Evolutionary conservation across 345 rosid species (phyloP).

Genomic region (Euphorbia peplus): DNA sequence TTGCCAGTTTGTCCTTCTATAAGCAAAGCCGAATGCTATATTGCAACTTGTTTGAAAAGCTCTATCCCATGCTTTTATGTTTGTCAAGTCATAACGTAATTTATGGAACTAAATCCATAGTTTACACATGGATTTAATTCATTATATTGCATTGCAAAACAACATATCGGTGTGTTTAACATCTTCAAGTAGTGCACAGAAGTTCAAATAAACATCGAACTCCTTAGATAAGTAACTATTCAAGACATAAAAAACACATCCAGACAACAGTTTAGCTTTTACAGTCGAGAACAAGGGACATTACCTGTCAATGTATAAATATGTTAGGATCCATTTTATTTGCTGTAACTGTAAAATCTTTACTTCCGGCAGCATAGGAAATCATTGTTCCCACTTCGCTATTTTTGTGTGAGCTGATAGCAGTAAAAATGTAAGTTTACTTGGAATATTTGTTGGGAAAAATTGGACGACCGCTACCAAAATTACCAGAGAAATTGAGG

Average conservation of each 20-base stretch:
- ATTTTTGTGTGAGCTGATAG: not conserved
- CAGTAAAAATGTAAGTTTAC: not conserved
- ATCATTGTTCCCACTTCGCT: not conserved
- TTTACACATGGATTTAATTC: too few species aligned
- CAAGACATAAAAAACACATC: not conserved
- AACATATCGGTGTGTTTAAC: too few species aligned
- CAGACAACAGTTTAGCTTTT: not conserved
- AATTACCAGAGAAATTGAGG: not conserved
- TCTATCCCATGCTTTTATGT: not conserved
- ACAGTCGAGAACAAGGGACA: too few species aligned
- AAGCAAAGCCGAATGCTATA: too few species aligned
- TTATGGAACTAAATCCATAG: too few species aligned
- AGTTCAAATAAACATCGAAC: not conserved
- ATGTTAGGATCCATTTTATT: not conserved
- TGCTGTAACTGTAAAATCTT: not conserved
- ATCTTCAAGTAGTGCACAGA: not conserved
- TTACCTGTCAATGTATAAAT: not conserved
- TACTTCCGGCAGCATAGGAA: not conserved
- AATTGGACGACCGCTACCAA: not conserved
- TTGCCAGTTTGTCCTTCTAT: too few species aligned
- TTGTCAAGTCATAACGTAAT: too few species aligned
- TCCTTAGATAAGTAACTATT: not conserved
- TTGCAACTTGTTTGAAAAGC: not conserved
- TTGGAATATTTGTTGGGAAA: not conserved
- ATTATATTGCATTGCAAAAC: too few species aligned